Conservation (phyloP, 2,329 filamentous ascomycete genomes). For the Zymoseptoria pseudotritici region DNA sequence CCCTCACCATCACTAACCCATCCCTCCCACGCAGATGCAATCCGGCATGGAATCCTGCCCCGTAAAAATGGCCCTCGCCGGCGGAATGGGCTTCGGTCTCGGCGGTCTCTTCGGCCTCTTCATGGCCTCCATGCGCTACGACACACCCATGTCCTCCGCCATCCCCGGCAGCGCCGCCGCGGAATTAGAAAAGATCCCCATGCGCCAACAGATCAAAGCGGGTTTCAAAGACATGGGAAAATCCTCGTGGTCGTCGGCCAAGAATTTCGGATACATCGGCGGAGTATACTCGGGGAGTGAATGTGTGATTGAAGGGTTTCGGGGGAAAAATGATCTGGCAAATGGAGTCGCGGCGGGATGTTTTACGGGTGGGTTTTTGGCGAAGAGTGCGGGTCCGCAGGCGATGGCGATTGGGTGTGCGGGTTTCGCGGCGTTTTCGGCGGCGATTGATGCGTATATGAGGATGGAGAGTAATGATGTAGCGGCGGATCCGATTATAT, state of each 20-base stretch:
- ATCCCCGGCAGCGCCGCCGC: conserved; percentile 41
- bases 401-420: conserved; percentile 80
- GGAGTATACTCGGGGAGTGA: conserved; percentile 88
- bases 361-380: conserved; percentile 81
- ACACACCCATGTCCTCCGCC: conserved; percentile 67
- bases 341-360: conserved; percentile 88
- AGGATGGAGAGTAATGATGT: conserved; percentile 51
- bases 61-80: conserved; percentile 80
- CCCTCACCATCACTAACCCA: background rate
- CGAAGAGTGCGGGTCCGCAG: conserved; percentile 79
- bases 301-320: conserved; percentile 85
- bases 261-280: conserved; percentile 92
- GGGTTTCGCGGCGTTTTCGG: conserved; percentile 87
- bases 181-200: conserved; percentile 57
- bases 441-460: conserved; percentile 90
- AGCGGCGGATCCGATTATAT: conserved; percentile 31
- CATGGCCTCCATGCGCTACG: conserved; percentile 99
- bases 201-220: conserved; percentile 71
- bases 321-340: conserved; percentile 86
- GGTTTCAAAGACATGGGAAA: conserved; percentile 94
- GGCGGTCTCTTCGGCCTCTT: conserved; percentile 93
- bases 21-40: conserved; percentile 56
- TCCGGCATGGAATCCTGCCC: conserved; percentile 84
- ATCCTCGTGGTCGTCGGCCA: conserved; percentile 73
- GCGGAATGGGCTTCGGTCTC: conserved; percentile 88